phyloP scores from a whole-genome alignment of 495 filamentous ascomycete species.

The Pseudomonodictys pantanalensis region DNA sequence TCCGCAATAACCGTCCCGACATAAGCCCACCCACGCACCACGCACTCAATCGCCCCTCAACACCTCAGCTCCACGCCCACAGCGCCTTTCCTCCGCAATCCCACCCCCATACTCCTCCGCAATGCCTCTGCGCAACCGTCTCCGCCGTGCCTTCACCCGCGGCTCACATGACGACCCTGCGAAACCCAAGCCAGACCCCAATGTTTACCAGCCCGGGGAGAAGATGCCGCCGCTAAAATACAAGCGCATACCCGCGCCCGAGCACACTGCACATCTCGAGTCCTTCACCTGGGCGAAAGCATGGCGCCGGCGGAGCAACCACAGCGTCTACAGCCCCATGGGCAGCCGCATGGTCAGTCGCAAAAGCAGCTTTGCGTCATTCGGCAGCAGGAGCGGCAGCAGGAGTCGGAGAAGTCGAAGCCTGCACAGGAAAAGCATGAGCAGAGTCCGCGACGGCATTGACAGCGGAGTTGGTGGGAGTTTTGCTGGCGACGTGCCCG shows the following conservation, averaged over 20 bases:
- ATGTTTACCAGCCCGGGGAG: constrained; percentile 44
- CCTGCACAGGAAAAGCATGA: neutral
- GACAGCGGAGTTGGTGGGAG: constrained; percentile 26
- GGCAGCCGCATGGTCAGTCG: constrained; percentile 40
- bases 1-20: constrained; percentile 3
- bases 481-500: constrained; percentile 5
- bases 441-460: constrained; percentile 1
- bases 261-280: constrained; percentile 44
- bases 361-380: constrained; percentile 31
- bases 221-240: constrained; percentile 45
- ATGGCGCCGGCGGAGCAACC: constrained; percentile 39
- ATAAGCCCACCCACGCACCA: neutral
- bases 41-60: neutral
- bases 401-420: neutral
- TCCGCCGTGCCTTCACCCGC: constrained; percentile 39
- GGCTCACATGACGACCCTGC: constrained; percentile 7
- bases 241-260: constrained; percentile 39
- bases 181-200: constrained; percentile 16
- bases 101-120: constrained; percentile 5
- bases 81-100: neutral
- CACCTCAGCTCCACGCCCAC: neutral
- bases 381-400: constrained; percentile 35
- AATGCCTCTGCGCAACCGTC: constrained; percentile 43
- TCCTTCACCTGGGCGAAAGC: constrained; percentile 40
- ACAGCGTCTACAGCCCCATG: constrained; percentile 41